Conservation (phyloP, 257 asterid species). For the Oldenlandia corymbosa region DNA sequence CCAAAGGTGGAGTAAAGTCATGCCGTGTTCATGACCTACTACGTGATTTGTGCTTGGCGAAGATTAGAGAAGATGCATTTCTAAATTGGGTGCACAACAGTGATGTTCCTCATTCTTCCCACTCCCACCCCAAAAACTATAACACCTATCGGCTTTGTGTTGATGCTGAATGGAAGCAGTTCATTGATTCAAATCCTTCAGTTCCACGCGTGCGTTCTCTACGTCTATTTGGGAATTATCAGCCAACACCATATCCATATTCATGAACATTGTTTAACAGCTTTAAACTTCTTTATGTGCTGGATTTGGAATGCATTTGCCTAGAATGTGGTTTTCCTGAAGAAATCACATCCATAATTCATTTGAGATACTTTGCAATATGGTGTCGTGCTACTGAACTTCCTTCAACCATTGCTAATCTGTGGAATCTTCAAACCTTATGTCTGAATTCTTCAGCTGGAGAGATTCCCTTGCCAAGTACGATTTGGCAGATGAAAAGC, state of each 20-base stretch:
- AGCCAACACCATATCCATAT: neutral
- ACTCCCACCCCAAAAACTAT: neutral
- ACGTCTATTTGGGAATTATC: neutral
- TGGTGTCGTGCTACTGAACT: neutral
- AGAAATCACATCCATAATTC: neutral
- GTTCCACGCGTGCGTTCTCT: neutral
- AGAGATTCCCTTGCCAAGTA: slow-evolving; percentile 5
- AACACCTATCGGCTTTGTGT: neutral
- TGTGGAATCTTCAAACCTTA: slow-evolving; percentile 1
- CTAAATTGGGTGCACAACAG: neutral
- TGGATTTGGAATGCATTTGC: slow-evolving; percentile 5
- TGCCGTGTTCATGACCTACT: neutral
- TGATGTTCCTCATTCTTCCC: neutral
- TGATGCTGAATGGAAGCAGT: slow-evolving; percentile 2
- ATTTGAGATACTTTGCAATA: slow-evolving; percentile 8
- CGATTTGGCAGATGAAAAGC: neutral
- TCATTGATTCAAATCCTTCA: neutral
- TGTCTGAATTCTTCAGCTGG: neutral
- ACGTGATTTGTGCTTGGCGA: neutral
- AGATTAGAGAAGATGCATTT: neutral
- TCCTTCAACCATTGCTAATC: slow-evolving; percentile 2
- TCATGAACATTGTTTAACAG: neutral
- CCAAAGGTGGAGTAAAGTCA: neutral
- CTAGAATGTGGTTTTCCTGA: neutral
- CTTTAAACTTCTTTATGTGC: slow-evolving; percentile 12